Conservation (phyloP, 495 filamentous ascomycete genomes). For the Xylaria sp. region DNA sequence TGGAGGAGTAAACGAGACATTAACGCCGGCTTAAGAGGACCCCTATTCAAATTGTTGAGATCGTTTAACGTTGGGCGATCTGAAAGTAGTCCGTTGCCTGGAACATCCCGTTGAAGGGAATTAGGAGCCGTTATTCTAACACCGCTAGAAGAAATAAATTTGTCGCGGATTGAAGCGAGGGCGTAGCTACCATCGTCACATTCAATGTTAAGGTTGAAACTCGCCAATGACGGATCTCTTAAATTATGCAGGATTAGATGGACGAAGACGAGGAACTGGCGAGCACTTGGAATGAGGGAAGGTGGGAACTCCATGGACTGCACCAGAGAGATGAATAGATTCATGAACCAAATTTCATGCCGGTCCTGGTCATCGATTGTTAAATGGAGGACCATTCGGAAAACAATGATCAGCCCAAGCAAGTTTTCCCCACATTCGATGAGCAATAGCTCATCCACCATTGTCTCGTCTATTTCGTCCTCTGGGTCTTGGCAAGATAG, state of each 20-base stretch:
- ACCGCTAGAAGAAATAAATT: no score
- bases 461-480: no score
- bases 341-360: neutral
- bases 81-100: neutral
- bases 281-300: neutral
- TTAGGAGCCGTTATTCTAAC: no score
- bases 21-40: neutral
- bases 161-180: no score
- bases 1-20: neutral
- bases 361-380: neutral
- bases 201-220: neutral
- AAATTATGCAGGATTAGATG: neutral
- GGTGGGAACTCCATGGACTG: neutral
- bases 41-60: neutral
- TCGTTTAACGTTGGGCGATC: neutral
- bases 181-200: neutral
- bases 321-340: neutral
- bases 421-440: neutral
- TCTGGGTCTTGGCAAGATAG: no score
- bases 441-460: no score
- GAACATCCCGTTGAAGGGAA: no score
- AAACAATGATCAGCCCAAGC: neutral
- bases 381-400: neutral
- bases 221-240: neutral
- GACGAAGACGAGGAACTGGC: neutral